Evolutionary conservation across 2,329 filamentous ascomycete species (phyloP).

Genomic region (Penicillium sp.): DNA sequence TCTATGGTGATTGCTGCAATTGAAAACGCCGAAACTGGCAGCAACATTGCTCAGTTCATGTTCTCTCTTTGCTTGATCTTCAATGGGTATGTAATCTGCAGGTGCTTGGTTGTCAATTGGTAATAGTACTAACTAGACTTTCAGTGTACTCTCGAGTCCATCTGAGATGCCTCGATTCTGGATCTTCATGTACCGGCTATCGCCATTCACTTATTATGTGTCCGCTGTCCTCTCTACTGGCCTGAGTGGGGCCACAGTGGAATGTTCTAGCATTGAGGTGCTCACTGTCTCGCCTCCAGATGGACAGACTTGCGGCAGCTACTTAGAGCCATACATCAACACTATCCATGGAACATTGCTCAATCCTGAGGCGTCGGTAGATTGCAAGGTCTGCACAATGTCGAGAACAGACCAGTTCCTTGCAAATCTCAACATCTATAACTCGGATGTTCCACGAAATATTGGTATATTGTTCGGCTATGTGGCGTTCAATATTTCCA

Average conservation of each 20-base stretch:
- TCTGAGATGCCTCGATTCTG: constrained; percentile 65
- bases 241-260: constrained; percentile 27
- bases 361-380: constrained; percentile 56
- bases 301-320: constrained; percentile 61
- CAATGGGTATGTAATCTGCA: constrained; percentile 37
- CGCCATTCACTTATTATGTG: constrained; percentile 63
- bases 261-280: constrained; percentile 37
- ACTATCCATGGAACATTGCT: constrained; percentile 58
- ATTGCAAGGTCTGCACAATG: constrained; percentile 55
- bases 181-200: constrained; percentile 72
- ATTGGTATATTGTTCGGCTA: constrained; percentile 56
- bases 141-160: constrained; percentile 60
- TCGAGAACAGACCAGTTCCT: constrained; percentile 52
- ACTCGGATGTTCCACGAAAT: constrained; percentile 51
- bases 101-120: neutral
- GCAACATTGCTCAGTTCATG: constrained; percentile 58
- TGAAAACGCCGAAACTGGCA: constrained; percentile 64
- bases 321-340: constrained; percentile 59
- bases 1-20: constrained; percentile 70
- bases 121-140: neutral
- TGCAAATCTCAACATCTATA: constrained; percentile 45
- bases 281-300: constrained; percentile 50
- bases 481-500: constrained; percentile 52
- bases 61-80: constrained; percentile 59
- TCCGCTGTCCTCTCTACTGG: constrained; percentile 41